These are phyloP conservation scores for Penicillium lividum DNA, from an alignment of 495 filamentous ascomycete genomes.

Conservation along the genomic window DNA sequence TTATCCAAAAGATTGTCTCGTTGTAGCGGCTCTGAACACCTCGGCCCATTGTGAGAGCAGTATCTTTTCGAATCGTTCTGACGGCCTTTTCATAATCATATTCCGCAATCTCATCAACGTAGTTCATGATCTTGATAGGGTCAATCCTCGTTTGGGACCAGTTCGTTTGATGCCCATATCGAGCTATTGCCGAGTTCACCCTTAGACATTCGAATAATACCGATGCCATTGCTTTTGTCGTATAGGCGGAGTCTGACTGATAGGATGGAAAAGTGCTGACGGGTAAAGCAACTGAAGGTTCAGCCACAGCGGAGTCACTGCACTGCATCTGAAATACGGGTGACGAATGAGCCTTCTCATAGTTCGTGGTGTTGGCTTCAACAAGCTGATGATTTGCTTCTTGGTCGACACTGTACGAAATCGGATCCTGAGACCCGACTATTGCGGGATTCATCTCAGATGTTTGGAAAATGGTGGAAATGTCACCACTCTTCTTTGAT, in stretches of 20 bases:
- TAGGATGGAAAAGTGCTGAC: constrained; percentile 1
- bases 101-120: constrained; percentile 13
- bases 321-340: too few relatives aligned
- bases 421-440: too few relatives aligned
- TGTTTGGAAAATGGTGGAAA: too few relatives aligned
- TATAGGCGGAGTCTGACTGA: constrained; percentile 11
- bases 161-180: constrained; percentile 12
- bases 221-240: constrained; percentile 11
- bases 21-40: constrained; percentile 18
- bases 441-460: too few relatives aligned
- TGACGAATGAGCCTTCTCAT: too few relatives aligned
- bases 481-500: too few relatives aligned
- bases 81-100: constrained; percentile 19
- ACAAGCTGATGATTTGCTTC: too few relatives aligned
- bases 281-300: too few relatives aligned
- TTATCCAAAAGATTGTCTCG: background rate
- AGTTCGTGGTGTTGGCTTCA: too few relatives aligned
- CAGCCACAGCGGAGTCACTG: too few relatives aligned
- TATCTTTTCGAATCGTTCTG: constrained; percentile 2
- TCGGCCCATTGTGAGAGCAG: constrained; percentile 14
- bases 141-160: constrained; percentile 9
- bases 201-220: constrained; percentile 12
- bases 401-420: too few relatives aligned
- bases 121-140: constrained; percentile 11
- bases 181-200: constrained; percentile 13